A percentile compares a stretch with the other conserved stretches of the same genome.
Evolutionary conservation across 805 yeast species (phyloP).

Genomic region (Suhomyces canberraensis): DNA sequence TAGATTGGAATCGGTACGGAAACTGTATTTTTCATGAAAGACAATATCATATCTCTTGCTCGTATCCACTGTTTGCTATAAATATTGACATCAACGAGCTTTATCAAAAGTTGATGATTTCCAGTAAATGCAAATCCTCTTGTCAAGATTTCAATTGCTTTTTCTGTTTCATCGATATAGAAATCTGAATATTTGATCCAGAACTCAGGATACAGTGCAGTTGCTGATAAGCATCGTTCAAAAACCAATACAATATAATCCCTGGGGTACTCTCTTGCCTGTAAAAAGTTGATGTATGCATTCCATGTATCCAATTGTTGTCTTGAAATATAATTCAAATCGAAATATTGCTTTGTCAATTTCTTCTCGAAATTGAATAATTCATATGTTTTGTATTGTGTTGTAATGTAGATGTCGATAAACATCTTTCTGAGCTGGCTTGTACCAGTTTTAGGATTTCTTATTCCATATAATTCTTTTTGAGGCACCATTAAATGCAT

Average conservation of each 20-base stretch:
- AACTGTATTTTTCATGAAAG: conserved; percentile 21
- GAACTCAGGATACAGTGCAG: conserved; percentile 43
- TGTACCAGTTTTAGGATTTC: conserved; percentile 25
- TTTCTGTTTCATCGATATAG: conserved; percentile 24
- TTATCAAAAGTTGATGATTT: conserved; percentile 29
- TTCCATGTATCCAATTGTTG: conserved; percentile 60
- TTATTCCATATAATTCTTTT: conserved; percentile 13
- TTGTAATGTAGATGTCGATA: conserved; percentile 52
- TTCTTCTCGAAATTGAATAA: conserved; percentile 48
- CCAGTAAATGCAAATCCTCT: conserved; percentile 30
- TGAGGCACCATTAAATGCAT: conserved; percentile 4
- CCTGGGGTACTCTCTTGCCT: conserved; percentile 28
- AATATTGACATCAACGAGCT: conserved; percentile 45
- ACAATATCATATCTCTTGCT: conserved; percentile 36
- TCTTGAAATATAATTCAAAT: conserved; percentile 27
- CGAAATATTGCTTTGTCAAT: conserved; percentile 31
- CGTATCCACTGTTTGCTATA: conserved; percentile 29
- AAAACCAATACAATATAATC: conserved; percentile 32
- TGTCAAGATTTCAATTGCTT: conserved; percentile 38
- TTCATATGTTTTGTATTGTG: conserved; percentile 51
- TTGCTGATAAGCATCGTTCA: conserved; percentile 46
- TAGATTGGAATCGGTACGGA: conserved; percentile 34
- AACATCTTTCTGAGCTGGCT: conserved; percentile 44
- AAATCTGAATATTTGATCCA: conserved; percentile 52
- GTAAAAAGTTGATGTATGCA: conserved; percentile 53